Evolutionary conservation across 2,329 filamentous ascomycete species (phyloP).

Genomic region (Blastomyces percursus): DNA sequence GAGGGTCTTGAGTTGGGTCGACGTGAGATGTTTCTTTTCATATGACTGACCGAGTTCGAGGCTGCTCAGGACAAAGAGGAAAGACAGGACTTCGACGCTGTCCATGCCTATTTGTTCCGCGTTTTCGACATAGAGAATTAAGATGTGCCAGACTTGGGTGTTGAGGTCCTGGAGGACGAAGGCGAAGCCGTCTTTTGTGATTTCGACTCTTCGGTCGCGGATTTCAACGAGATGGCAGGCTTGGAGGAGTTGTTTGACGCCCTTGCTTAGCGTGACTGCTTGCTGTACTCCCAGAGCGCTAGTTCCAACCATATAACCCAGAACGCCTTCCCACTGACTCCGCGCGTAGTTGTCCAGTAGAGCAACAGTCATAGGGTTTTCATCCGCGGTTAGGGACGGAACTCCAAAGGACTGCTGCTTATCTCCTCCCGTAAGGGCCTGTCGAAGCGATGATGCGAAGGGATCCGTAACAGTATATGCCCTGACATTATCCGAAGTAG

Average conservation of each 20-base stretch:
- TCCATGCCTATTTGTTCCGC: slow-evolving; percentile 67
- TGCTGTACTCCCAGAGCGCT: slow-evolving; percentile 39
- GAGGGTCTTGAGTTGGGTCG: slow-evolving; percentile 78
- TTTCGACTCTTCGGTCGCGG: slow-evolving; percentile 48
- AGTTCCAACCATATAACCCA: slow-evolving; percentile 79
- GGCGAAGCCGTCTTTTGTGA: slow-evolving; percentile 87
- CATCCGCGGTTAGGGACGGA: slow-evolving; percentile 55
- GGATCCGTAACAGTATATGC: slow-evolving; percentile 68
- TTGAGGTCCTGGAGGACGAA: slow-evolving; percentile 93
- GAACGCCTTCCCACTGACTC: slow-evolving; percentile 85
- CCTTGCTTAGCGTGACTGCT: slow-evolving; percentile 50
- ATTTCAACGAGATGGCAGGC: slow-evolving; percentile 68
- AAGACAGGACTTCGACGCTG: slow-evolving; percentile 85
- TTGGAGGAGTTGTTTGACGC: slow-evolving; percentile 74
- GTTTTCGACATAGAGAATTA: slow-evolving; percentile 86
- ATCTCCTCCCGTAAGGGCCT: slow-evolving; percentile 79
- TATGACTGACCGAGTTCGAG: slow-evolving; percentile 88
- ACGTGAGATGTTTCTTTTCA: slow-evolving; percentile 70
- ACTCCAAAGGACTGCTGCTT: slow-evolving; percentile 84
- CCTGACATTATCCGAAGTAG: slow-evolving; percentile 49
- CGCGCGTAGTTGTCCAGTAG: slow-evolving; percentile 79
- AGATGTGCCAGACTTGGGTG: slow-evolving; percentile 89
- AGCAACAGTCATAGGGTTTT: slow-evolving; percentile 53
- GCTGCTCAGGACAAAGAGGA: slow-evolving; percentile 89
- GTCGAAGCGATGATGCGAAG: slow-evolving; percentile 71